Conservation (phyloP, 108 stramenopile species). For the Nitzschia palea region DNA sequence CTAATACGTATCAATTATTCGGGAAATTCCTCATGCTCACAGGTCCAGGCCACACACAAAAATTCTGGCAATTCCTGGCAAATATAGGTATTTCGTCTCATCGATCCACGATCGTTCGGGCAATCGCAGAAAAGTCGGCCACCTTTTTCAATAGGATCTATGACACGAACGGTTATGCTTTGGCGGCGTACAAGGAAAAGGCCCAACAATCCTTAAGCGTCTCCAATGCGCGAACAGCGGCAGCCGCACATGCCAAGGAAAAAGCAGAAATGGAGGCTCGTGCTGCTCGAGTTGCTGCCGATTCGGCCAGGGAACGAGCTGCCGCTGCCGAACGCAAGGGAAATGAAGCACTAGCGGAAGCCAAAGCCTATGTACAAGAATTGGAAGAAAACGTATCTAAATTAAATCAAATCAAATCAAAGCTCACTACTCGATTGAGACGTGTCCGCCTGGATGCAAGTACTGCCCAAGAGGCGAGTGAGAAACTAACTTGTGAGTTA, state of each 20-base stretch:
- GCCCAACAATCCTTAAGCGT: constrained; percentile 75
- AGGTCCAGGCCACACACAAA: constrained; percentile 93
- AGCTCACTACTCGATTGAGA: constrained; percentile 34
- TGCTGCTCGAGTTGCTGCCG: constrained; percentile 65
- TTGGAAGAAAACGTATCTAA: constrained; percentile 39
- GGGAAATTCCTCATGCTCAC: constrained; percentile 93
- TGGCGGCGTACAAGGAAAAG: constrained; percentile 83
- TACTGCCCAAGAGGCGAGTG: constrained; percentile 14
- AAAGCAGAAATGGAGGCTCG: constrained; percentile 85
- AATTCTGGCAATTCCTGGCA: constrained; percentile 92
- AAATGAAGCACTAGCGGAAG: constrained; percentile 56
- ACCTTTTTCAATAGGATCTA: constrained; percentile 87
- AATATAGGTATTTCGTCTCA: constrained; percentile 83
- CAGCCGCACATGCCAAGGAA: constrained; percentile 81
- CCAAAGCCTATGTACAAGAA: constrained; percentile 40
- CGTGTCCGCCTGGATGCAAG: constrained; percentile 11
- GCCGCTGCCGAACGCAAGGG: constrained; percentile 56
- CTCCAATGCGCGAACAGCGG: constrained; percentile 75
- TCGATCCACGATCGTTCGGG: constrained; percentile 91
- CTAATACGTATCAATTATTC: constrained; percentile 84
- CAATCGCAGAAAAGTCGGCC: constrained; percentile 86
- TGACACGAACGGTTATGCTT: constrained; percentile 76
- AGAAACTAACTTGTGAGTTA: constrained; percentile 33
- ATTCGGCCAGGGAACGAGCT: constrained; percentile 67
- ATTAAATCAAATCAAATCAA: constrained; percentile 35